phyloP scores from a whole-genome alignment of 2,329 filamentous ascomycete genomes.

The Biscogniauxia marginata region DNA sequence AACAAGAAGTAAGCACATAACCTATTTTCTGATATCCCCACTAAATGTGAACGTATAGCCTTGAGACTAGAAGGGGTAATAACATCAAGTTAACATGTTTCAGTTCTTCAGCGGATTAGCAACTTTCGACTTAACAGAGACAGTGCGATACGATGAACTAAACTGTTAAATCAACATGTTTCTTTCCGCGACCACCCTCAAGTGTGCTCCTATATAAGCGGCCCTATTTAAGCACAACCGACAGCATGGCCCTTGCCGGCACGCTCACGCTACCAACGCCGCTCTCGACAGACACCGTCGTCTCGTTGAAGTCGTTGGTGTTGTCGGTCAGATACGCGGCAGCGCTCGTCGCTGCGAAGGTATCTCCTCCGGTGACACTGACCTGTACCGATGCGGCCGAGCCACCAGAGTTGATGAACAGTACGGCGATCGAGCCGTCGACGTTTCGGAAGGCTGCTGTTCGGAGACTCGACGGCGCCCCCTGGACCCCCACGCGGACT shows the following conservation, averaged over 20 bases:
- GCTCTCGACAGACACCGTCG: conserved; percentile 3
- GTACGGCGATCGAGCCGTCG: conserved; percentile 19
- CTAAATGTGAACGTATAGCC: no score
- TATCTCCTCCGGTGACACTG: conserved; percentile 4
- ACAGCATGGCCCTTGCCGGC: conserved; percentile 11
- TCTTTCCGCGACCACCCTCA: not conserved
- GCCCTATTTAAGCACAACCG: conserved; percentile 9
- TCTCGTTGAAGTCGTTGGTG: conserved; percentile 17
- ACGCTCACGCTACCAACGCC: conserved; percentile 7
- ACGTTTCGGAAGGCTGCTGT: conserved; percentile 19
- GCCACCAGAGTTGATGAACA: conserved; percentile 21
- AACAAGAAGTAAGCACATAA: no score
- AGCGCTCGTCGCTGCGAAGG: conserved; percentile 10
- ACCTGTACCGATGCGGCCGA: conserved; percentile 8
- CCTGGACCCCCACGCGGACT: conserved; percentile 11
- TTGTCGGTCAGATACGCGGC: conserved; percentile 22
- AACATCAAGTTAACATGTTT: no score
- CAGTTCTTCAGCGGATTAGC: no score
- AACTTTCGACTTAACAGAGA: no score
- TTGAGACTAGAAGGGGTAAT: no score
- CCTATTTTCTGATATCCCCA: no score
- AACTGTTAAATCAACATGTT: no score
- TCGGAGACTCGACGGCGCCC: conserved; percentile 10
- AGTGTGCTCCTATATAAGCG: not conserved
- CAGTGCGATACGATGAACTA: no score